Conservation (phyloP, 2,329 filamentous ascomycete genomes). For the Aspergillus sp. region DNA sequence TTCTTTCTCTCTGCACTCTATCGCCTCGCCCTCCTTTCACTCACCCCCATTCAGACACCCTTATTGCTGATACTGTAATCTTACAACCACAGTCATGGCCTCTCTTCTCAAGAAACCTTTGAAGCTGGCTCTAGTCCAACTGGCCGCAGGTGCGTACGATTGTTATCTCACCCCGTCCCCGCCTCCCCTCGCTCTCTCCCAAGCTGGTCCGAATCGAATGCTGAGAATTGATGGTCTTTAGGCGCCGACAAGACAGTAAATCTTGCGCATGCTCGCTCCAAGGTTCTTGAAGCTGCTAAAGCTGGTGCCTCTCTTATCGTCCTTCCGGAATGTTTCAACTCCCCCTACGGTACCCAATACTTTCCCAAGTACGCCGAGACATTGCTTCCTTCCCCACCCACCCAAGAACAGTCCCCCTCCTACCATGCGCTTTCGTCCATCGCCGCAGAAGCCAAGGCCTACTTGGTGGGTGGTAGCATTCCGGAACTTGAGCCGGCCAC, state of each 20-base stretch:
- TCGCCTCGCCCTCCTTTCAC: not conserved
- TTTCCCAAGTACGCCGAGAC: slow-evolving; percentile 92
- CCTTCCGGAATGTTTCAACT: slow-evolving; percentile 98
- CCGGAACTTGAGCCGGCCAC: slow-evolving; percentile 71
- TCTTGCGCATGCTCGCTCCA: slow-evolving; percentile 74
- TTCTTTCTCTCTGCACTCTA: not conserved
- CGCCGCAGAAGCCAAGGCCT: slow-evolving; percentile 75
- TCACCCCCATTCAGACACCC: not conserved
- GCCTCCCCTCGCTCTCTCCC: not conserved
- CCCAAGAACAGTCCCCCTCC: slow-evolving; percentile 70
- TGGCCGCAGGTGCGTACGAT: slow-evolving; percentile 63
- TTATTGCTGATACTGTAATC: no score
- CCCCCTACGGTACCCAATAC: slow-evolving; percentile 87
- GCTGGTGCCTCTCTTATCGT: slow-evolving; percentile 83
- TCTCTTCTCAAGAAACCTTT: slow-evolving; percentile 71
- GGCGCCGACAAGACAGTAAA: slow-evolving; percentile 81
- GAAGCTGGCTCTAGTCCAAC: slow-evolving; percentile 79
- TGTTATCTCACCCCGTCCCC: not conserved
- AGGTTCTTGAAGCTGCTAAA: slow-evolving; percentile 77
- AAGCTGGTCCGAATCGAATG: not conserved
- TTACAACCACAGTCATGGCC: slow-evolving; percentile 43
- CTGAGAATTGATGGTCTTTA: slow-evolving; percentile 30
- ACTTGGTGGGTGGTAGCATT: slow-evolving; percentile 88
- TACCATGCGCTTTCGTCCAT: slow-evolving; percentile 81
- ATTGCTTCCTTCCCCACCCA: slow-evolving; percentile 75